Evolutionary conservation across 2,329 filamentous ascomycete genomes (phyloP).

Genomic region (Exophiala sideris): DNA sequence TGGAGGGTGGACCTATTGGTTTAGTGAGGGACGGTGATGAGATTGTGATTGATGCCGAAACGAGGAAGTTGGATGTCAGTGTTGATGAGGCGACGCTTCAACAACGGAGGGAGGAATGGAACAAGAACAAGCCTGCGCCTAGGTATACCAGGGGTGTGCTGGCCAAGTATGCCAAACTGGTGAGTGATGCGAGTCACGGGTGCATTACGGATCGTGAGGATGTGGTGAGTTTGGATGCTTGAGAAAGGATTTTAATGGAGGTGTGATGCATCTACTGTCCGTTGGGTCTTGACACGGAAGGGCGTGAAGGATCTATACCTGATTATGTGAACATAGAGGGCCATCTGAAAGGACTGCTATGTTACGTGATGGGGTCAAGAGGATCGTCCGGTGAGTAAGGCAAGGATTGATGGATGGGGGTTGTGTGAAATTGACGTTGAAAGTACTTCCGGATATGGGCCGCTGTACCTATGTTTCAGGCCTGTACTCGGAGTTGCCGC

Average conservation of each 20-base stretch:
- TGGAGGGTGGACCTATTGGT: conserved; percentile 79
- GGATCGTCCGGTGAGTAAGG: too few relatives aligned
- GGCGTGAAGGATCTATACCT: too few relatives aligned
- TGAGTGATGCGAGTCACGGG: conserved; percentile 47
- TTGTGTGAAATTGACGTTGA: too few relatives aligned
- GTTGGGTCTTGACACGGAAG: neutral
- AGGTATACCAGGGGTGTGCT: conserved; percentile 63
- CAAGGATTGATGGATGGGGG: too few relatives aligned
- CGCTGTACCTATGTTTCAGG: too few relatives aligned
- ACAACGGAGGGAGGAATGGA: conserved; percentile 58
- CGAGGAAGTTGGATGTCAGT: conserved; percentile 62
- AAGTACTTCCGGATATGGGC: too few relatives aligned
- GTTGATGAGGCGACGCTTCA: conserved; percentile 64
- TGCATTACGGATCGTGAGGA: conserved; percentile 44
- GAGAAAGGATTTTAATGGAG: neutral
- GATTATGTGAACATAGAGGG: too few relatives aligned
- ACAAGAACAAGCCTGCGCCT: conserved; percentile 52
- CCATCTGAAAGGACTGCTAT: too few relatives aligned
- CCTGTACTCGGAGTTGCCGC: too few relatives aligned
- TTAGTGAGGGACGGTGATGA: conserved; percentile 77
- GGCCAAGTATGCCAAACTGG: conserved; percentile 62
- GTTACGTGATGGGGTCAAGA: too few relatives aligned
- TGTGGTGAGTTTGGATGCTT: conserved; percentile 14
- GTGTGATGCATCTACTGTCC: too few relatives aligned
- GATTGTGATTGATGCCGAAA: conserved; percentile 78